Conservation (phyloP, 148 eudicot species). For the Rhododendron griersonianum region DNA sequence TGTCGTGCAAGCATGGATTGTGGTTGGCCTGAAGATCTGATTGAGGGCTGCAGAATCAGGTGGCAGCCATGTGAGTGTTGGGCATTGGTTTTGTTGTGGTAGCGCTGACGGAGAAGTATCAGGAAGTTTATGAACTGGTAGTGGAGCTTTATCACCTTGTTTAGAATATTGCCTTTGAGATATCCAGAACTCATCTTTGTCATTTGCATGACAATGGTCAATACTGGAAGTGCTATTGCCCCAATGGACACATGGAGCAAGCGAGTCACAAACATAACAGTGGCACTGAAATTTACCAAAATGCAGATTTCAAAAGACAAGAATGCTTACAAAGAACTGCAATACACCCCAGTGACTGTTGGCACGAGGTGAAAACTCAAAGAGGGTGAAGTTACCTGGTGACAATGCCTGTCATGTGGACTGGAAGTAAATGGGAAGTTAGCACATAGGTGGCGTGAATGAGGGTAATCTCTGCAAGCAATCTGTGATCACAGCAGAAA, state of each 20-base stretch:
- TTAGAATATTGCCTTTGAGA: conserved; percentile 35
- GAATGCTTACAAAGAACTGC: background rate
- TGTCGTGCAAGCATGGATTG: conserved; percentile 15
- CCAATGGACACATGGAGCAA: conserved; percentile 83
- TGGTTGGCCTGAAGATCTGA: conserved; percentile 11
- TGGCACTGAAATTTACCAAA: conserved; percentile 67
- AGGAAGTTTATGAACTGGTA: conserved; percentile 19
- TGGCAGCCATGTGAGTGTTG: conserved; percentile 4
- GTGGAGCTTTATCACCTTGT: conserved; percentile 28
- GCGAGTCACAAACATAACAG: conserved; percentile 89
- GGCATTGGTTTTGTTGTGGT: conserved; percentile 16
- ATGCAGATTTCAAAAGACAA: background rate
- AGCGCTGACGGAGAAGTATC: conserved; percentile 13
- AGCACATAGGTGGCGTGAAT: conserved; percentile 85
- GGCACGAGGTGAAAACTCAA: background rate
- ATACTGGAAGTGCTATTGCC: conserved; percentile 41
- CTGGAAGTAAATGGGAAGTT: conserved; percentile 69
- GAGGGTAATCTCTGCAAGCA: conserved; percentile 98
- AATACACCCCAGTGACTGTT: background rate
- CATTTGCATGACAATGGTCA: conserved; percentile 86
- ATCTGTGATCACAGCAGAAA: conserved; percentile 40
- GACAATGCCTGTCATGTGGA: conserved; percentile 57
- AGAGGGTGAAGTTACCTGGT: conserved; percentile 34
- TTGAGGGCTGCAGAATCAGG: background rate
- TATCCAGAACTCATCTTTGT: conserved; percentile 63